Base-by-base conservation (phyloP, 208 protist species). In the Blastocrithidia nonstop region DNA sequence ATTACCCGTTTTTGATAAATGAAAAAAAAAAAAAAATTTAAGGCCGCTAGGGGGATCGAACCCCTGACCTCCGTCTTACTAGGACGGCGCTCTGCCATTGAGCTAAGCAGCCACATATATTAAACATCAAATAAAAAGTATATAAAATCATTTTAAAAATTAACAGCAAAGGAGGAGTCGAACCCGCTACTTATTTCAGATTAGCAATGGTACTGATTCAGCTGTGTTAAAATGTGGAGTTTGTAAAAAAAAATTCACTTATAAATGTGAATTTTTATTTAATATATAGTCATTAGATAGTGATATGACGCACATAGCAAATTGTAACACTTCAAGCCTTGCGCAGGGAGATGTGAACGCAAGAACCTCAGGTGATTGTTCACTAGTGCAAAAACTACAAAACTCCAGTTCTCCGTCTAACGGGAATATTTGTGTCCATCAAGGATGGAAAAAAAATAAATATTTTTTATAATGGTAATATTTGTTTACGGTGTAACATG, bases 41-140 rank as follows among this genome's bases (percentile, higher is more conserved):
- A 85, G 73, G 79, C 80, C 80, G 68, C 80, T 89, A 66, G 71
- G 79, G 71, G 74, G 72, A 89, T 89, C 80, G 80, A 89, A 89
- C 80, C 71, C 80, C 68, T 69, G 75, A 85, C 80, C 73, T 89
- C 72, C 69, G 80, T 85, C 79, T 83, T 83, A 88, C 74, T 88
- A 82, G 73, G 73, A 80, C 74, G 68, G 73, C 74, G 79, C 79
- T 88, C 79, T 88, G 70, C 79, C 79, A 88, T 82, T 88, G 70
- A 84, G 79, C 79, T 88, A 84, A 88, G 79, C 79, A 66, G 79
- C 73, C 72, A 70, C n/a, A n/a, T n/a, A 50, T 35, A 32, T 31
- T n/a, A n/a, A n/a, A n/a, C n/a, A n/a, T n/a, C n/a, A n/a, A n/a
- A n/a, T n/a, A n/a, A n/a, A n/a, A n/a, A n/a, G n/a, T n/a, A n/a